Evolutionary conservation across 129 eudicot genomes (phyloP), one percentile per base, ranked within the genome.

Genomic region (Chrysanthemum lavandulifolium): DNA sequence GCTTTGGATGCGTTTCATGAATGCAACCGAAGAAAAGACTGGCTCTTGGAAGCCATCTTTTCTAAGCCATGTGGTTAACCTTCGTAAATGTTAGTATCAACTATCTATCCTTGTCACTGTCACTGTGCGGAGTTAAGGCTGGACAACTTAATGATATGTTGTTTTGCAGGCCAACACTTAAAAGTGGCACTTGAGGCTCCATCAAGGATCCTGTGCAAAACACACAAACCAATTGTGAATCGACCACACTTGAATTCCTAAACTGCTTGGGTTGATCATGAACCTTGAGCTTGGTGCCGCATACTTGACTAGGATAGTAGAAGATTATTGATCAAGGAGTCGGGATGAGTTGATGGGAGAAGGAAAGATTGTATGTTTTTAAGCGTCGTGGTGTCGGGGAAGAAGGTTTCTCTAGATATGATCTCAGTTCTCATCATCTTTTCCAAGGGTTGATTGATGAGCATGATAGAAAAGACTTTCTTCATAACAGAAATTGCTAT

Each of bases 41-140:
- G 86, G 89, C 2, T 57, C 31, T 62, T 45, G 64, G 21, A 78
- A 75, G 62, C 79, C 85, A 6, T 91, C 88, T 10, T 13, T 86
- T 55, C 36, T 88, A n/a, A 82, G 84, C 54, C 95, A 88, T 52
- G 31, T 76, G 0, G 95, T 91, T 3, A 91, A 87, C 73, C 76
- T 91, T 27, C 75, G 97, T 0, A 80, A 52, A 76, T 72, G 86
- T 75, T 67, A 15, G 29, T 25, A 1, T 84, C 91, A 10, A 49
- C n/a, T n/a, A 49, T 43, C 60, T 88, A 43, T 68, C 86, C 31
- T 27, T n/a, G n/a, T n/a, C n/a, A n/a, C n/a, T 27, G 31, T 27
- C 31, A 27, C 31, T 27, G 4, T 27, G 31, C 31, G 3, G 31
- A 27, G 31, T 27, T 27, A 2, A 27, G 31, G 31, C 4, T 27